Conservation (phyloP, 2,329 filamentous ascomycete genomes). For the Sphaerostilbella broomeana region DNA sequence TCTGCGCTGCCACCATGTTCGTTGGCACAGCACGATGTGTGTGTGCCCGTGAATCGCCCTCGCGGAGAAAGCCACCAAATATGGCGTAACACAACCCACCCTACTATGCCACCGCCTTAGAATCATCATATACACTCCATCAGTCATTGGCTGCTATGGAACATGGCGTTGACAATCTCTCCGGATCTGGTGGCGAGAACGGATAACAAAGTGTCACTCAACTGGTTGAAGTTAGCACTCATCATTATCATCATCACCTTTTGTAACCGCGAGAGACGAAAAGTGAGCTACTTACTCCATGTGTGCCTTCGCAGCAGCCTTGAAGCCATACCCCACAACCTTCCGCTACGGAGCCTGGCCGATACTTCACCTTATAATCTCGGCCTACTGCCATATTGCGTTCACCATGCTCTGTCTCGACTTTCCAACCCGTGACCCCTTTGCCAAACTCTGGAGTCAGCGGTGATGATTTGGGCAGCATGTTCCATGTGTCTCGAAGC, state of each 20-base stretch:
- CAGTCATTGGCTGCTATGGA: slow-evolving; percentile 30
- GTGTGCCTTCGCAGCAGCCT: slow-evolving; percentile 86
- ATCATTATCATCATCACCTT: no score
- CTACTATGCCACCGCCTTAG: background rate
- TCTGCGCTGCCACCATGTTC: no score
- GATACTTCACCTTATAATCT: slow-evolving; percentile 73
- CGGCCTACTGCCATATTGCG: slow-evolving; percentile 60
- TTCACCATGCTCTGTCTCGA: slow-evolving; percentile 31
- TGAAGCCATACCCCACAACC: slow-evolving; percentile 85
- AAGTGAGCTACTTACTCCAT: slow-evolving; percentile 62
- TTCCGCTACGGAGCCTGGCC: slow-evolving; percentile 57
- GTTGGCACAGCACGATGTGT: no score
- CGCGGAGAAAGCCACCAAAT: no score
- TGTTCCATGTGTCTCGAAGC: slow-evolving; percentile 56
- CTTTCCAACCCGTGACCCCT: slow-evolving; percentile 36
- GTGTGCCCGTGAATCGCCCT: no score
- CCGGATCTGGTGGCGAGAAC: slow-evolving; percentile 69
- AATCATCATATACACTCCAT: background rate
- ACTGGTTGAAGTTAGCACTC: slow-evolving; percentile 31
- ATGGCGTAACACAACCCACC: no score
- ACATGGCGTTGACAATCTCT: slow-evolving; percentile 72
- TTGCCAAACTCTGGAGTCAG: slow-evolving; percentile 25
- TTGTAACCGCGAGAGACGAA: no score
- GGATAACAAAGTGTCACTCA: slow-evolving; percentile 77
- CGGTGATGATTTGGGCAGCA: slow-evolving; percentile 53